Evolutionary conservation across 2,329 filamentous ascomycete genomes (phyloP), one percentile per base, ranked within the genome.

Genomic region (Biscogniauxia sp.): DNA sequence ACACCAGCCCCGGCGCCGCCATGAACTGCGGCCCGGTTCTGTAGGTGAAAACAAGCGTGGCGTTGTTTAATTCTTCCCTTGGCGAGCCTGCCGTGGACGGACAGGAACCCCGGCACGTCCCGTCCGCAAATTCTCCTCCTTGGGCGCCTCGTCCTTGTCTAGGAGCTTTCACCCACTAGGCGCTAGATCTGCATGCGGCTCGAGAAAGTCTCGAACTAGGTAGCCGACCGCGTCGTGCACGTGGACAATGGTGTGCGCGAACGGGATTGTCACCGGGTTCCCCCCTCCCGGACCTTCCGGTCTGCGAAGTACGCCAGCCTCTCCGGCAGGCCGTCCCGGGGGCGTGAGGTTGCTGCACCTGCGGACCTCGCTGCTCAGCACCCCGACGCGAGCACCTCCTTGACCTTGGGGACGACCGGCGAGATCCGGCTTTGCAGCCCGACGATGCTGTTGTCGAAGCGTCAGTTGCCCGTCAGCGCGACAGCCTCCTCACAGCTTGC

Each of bases 371-470:
- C 77, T 80, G 59, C 82, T 84, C 20, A 86, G 66, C 0, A 87
- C 73, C 81, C 82, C 0, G 73, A 69, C 0, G 68, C 69, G 6
- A 88, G 55, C 1, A 85, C 49, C 13, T 79, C 72, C 26, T 74
- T 77, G 2, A 87, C 32, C 65, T 79, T 82, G 1, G 72, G 61
- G 2, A 80, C 68, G 0, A 78, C 64, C 0, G 84, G 83, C 0
- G 79, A 71, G 7, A 81, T 66, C 0, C 79, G 74, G 0, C 81
- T 82, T 66, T 88, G 85, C 1, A 85, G 60, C 0, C 82, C 83
- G 0, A 87, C 77, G 3, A 84, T 70, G 1, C 76, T 79, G 32
- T 71, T 72, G 3, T 70, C 69, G 1, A 77, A 71, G 5, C 73
- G 73, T 23, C 73, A 56, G 2, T 61, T 66, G 0, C 75, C 68